These are phyloP conservation scores for Ceratocystis lukuohia DNA, from an alignment of 2,329 filamentous ascomycete species.

Conservation along the genomic window DNA sequence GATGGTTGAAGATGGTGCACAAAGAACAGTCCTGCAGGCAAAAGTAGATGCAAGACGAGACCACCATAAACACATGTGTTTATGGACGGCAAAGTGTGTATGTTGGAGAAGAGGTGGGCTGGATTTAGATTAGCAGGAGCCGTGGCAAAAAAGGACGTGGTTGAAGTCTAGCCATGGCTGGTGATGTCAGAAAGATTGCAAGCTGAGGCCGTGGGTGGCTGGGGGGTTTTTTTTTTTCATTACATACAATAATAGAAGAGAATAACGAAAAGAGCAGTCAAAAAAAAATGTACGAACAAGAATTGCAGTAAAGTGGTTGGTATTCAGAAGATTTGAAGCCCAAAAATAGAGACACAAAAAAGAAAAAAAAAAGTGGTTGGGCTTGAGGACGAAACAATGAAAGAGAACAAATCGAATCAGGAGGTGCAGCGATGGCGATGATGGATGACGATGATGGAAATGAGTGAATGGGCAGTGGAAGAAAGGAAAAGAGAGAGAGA, in stretches of 20 bases:
- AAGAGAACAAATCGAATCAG: neutral
- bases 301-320: neutral
- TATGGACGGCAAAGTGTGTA: neutral
- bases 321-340: neutral
- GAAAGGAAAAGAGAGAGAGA: constrained; percentile 2
- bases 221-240: neutral
- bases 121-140: neutral
- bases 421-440: neutral
- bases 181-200: constrained; percentile 9
- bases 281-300: neutral
- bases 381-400: neutral
- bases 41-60: neutral
- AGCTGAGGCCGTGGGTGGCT: neutral
- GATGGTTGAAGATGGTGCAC: neutral
- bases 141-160: neutral
- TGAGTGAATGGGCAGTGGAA: neutral
- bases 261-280: neutral
- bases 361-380: neutral
- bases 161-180: neutral
- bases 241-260: neutral
- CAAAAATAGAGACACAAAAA: neutral
- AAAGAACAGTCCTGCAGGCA: neutral
- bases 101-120: neutral
- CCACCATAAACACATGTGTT: neutral
- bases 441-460: neutral